Base-by-base conservation (phyloP, 1,139 yeast species). In the Geotrichum klebahnii region DNA sequence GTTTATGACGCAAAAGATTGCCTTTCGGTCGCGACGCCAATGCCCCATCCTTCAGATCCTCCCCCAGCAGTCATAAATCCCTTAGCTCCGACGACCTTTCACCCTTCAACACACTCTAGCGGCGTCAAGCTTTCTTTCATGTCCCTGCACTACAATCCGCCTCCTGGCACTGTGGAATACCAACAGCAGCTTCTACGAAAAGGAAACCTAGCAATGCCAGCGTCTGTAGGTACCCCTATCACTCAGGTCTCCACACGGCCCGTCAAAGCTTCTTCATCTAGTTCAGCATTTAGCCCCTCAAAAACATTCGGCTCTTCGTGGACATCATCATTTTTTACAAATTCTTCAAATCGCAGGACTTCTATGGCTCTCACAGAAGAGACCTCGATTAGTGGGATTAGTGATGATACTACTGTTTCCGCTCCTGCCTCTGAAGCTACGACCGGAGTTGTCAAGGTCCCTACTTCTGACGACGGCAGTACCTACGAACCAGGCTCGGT, bases 11-110 rank as follows among this genome's bases (percentile, higher is more conserved):
- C 68, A 6, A 53, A 58, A 44, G 68, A 67, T 39, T 63, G 64
- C 37, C 55, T 67, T 35, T 63, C 56, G 41, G 53, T 67, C 38
- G 69, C 70, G 9, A 62, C 63, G 12, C 71, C 71, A 12, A 58
- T 66, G 8, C 67, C 68, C 3, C 71, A 67, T 49, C 71, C 71
- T 2, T 60, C 67, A 5, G 70, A 67, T 48, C 66, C 67, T 9
- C 41, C 33, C 9, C 50, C 67, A 19, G 56, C 62, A 24, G 61
- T 63, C 19, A 56, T 66, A 39, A 68, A 68, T 51, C 71, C 71
- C 22, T 55, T 68, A 47, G 67, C 70, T 2, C 70, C 71, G 6
- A 62, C 67, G 12, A 57, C 59, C 33, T 59, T 57, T 31, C 57
- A 55, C 23, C 67, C 68, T 12, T 53, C 61, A 16, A 53, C 62